A percentile compares a stretch with the other conserved stretches of the same genome.
Evolutionary conservation across 768 basidiomycete species (phyloP).

Genomic region (Suillus clintonianus): DNA sequence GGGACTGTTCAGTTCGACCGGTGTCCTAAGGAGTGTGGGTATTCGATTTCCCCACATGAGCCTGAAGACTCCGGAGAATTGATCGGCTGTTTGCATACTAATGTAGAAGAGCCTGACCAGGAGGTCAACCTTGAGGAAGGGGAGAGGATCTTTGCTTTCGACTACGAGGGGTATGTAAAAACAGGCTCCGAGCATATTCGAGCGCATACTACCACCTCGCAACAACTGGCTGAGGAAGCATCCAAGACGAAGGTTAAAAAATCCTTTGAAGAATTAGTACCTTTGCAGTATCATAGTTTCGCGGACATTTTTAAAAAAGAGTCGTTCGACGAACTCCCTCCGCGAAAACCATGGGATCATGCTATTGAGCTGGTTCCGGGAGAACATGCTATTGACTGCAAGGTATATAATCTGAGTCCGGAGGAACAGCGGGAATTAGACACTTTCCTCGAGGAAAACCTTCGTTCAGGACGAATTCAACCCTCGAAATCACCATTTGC

Average conservation of each 20-base stretch:
- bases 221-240: conserved; percentile 3
- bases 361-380: conserved; percentile 2
- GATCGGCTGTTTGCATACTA: too few species aligned
- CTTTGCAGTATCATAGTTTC: conserved; percentile 5
- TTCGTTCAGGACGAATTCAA: conserved; percentile 12
- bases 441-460: conserved; percentile 24
- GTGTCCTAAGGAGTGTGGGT: conserved; percentile 1
- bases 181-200: background rate
- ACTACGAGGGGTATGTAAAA: background rate
- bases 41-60: too few species aligned
- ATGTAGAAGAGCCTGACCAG: background rate
- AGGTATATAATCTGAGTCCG: conserved; percentile 17
- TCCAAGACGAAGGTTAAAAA: background rate
- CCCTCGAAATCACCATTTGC: conserved; percentile 22
- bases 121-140: conserved; percentile 2
- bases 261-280: background rate
- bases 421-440: conserved; percentile 19
- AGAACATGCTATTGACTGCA: conserved; percentile 3
- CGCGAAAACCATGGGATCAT: conserved; percentile 1
- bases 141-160: conserved; percentile 6
- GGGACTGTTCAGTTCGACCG: background rate
- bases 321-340: background rate
- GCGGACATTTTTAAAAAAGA: background rate
- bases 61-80: background rate
- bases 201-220: conserved; percentile 4